These are phyloP conservation scores for Tetragonia tetragonoides DNA, from an alignment of 148 eudicot genomes.

Conservation along the genomic window DNA sequence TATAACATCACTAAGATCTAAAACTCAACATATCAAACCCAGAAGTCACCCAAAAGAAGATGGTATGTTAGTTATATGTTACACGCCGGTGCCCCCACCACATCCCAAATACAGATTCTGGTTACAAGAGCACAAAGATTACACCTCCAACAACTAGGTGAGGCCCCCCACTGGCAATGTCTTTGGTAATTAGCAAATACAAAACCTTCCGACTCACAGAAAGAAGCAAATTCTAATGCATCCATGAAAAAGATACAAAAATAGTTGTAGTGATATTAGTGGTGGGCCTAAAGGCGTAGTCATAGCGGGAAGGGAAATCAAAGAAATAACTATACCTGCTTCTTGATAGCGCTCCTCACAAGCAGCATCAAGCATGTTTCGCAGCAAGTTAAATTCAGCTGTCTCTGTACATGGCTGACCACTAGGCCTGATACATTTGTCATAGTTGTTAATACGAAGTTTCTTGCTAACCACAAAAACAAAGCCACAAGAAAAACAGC, in stretches of 20 bases:
- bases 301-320: too few species aligned
- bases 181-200: too few species aligned
- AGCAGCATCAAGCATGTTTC: constrained; percentile 87
- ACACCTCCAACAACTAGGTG: too few species aligned
- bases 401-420: constrained; percentile 72
- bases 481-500: neutral
- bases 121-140: too few species aligned
- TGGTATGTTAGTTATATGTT: neutral
- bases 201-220: too few species aligned
- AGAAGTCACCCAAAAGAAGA: neutral
- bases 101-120: neutral
- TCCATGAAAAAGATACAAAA: too few species aligned
- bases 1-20: neutral
- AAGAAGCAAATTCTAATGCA: too few species aligned
- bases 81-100: neutral
- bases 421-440: constrained; percentile 51
- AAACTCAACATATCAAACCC: neutral
- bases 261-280: too few species aligned
- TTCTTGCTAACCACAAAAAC: neutral
- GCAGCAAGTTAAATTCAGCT: constrained; percentile 64
- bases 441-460: neutral
- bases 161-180: too few species aligned
- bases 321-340: constrained; percentile 57
- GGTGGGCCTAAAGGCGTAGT: neutral
- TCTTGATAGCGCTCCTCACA: constrained; percentile 83